Base-by-base conservation (phyloP, 805 yeast genomes). In the Tetrapisispora arboricola region DNA sequence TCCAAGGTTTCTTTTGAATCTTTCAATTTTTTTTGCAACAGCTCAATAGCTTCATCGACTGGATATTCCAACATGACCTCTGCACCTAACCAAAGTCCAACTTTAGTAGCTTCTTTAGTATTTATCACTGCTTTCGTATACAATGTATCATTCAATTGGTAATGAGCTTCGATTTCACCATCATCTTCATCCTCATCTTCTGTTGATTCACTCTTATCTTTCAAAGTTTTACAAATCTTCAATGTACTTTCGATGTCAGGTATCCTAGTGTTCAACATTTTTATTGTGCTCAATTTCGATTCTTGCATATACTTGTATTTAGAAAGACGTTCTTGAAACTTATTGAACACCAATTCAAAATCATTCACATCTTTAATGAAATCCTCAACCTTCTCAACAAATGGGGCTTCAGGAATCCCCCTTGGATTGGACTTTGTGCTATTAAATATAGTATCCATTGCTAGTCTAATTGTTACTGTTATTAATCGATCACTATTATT, bases 21-120 rank as follows among this genome's bases (percentile, higher is more conserved):
- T 12, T 60, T 59, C 45, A 88, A 70, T 58, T 90, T 77, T 29
- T 70, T 70, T 11, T 67, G 55, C 42, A 92, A 66, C 50, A 92
- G 68, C 27, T 70, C 79, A 36, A 78, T 72, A 2, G 98, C 98
- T 60, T 92, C 98, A 29, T 74, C 83, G 20, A 86, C 66, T 12
- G 95, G 88, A 55, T 90, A 92, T 58, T 92, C 97, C 55, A 92
- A 70, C 97, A 92, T 90, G 8, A 90, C 88, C 51, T 87, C 95
- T 0, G 98, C 98, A 10, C 98, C 98, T n/a, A 92, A 71, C 98
- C 98, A 92, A 36, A 92, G 68, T 48, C 78, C 78, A 1, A 92
- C 97, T 22, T 72, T 73, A 35, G 51, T 33, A 36, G 21, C 47
- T 27, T 78, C 70, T 6, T 76, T 67, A 20, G 77, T 72, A 30